Percentiles rank a stretch among this genome's conserved stretches.
These are phyloP conservation scores for Lolium perenne DNA, from an alignment of 176 grass and related monocot species.

Conservation along the genomic window DNA sequence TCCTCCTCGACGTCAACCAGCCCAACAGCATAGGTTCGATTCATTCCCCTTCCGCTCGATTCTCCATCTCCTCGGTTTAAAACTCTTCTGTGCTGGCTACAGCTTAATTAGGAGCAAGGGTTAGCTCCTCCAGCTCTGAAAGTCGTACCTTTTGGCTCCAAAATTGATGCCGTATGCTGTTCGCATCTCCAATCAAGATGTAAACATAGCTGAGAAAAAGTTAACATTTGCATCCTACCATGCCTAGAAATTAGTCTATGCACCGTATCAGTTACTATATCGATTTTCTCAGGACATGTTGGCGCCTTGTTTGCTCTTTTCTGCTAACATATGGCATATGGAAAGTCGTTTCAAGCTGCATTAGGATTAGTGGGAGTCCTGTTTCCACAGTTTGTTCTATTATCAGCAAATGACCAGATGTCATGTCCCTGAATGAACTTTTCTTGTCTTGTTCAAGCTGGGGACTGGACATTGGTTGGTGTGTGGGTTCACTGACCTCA, in stretches of 20 bases:
- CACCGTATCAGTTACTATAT: neutral
- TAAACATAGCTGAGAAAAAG: neutral
- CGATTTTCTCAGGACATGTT: neutral
- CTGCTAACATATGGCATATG: neutral
- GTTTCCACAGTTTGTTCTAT: neutral
- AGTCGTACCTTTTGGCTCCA: neutral
- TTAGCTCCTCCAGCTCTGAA: neutral
- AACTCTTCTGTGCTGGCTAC: neutral
- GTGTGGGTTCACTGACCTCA: neutral
- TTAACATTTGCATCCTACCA: neutral
- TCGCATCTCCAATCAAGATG: neutral
- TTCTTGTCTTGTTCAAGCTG: neutral
- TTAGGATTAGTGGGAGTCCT: neutral
- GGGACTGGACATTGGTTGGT: neutral
- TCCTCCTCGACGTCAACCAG: conserved; percentile 7
- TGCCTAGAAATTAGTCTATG: neutral
- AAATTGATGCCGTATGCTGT: neutral
- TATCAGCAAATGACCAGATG: neutral
- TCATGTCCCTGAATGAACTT: too few species aligned
- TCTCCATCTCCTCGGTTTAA: neutral
- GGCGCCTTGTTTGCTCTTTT: neutral
- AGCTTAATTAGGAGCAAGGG: neutral
- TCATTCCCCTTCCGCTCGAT: too few species aligned
- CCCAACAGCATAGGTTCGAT: neutral
- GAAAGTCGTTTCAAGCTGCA: neutral